Evolutionary conservation across 768 basidiomycete species (phyloP).

Genomic region (Naematelia aurantialba): DNA sequence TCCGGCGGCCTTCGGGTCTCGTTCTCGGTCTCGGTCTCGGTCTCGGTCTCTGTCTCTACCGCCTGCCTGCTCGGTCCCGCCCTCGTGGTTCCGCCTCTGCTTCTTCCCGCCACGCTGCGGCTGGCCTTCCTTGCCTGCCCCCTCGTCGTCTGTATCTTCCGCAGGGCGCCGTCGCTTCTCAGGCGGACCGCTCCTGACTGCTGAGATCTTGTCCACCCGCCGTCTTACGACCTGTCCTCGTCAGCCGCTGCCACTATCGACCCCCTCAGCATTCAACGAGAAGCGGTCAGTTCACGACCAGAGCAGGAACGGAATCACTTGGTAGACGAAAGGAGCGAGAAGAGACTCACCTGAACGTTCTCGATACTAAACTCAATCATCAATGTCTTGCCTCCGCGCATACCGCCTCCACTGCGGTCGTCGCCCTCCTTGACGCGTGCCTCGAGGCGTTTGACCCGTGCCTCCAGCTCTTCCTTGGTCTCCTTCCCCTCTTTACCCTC

Average conservation of each 20-base stretch:
- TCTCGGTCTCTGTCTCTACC: conserved; percentile 18
- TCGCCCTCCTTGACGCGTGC: conserved; percentile 55
- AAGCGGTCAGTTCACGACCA: not conserved
- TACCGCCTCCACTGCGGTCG: conserved; percentile 37
- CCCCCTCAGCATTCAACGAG: not conserved
- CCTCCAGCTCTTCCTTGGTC: conserved; percentile 53
- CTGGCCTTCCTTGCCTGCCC: conserved; percentile 10
- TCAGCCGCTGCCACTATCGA: not conserved
- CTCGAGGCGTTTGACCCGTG: conserved; percentile 61
- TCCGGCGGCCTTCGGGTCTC: too few species aligned
- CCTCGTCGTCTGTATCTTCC: conserved; percentile 38
- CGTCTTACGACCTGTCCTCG: conserved; percentile 61
- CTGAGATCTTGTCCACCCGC: conserved; percentile 56
- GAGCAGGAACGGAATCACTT: not conserved
- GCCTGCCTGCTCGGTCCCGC: conserved; percentile 12
- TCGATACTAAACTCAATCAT: conserved; percentile 97
- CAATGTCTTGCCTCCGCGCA: conserved; percentile 56
- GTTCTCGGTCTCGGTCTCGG: conserved; percentile 1
- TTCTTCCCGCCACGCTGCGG: conserved; percentile 29
- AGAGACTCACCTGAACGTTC: conserved; percentile 69
- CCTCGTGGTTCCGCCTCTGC: conserved; percentile 2
- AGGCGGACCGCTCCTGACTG: conserved; percentile 19
- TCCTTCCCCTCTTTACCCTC: conserved; percentile 48
- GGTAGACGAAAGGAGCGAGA: not conserved
- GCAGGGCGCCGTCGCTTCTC: conserved; percentile 28